Percentiles rank a stretch among this genome's conserved stretches.
phyloP scores from a whole-genome alignment of 164 flowering plant species.

The Cinnamomum chago region DNA sequence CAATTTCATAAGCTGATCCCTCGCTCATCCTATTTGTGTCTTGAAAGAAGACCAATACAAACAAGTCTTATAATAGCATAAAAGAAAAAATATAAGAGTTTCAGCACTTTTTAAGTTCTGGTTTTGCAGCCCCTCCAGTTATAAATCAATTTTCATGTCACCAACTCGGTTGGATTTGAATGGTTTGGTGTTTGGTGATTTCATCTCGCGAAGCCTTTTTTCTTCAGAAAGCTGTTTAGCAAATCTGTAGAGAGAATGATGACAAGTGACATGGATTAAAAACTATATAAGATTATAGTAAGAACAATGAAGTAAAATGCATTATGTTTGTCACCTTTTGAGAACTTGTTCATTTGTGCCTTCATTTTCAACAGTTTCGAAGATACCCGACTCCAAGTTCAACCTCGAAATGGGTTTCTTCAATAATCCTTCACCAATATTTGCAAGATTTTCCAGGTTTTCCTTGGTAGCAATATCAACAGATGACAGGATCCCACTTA shows the following conservation, averaged over 20 bases:
- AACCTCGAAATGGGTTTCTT: conserved; percentile 16
- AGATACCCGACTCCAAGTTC: conserved; percentile 21
- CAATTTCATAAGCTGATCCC: no score
- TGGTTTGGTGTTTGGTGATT: conserved; percentile 2
- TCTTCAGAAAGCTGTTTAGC: conserved; percentile 2
- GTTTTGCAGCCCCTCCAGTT: not conserved
- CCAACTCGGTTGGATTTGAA: not conserved
- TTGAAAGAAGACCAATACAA: not conserved
- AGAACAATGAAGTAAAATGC: not conserved
- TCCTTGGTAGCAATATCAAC: conserved; percentile 15
- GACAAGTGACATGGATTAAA: not conserved
- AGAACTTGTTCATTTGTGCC: conserved; percentile 23
- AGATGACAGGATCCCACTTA: conserved; percentile 5
- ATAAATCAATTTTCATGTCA: not conserved
- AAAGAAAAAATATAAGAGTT: not conserved
- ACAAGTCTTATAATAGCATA: not conserved
- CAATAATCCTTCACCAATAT: conserved; percentile 16
- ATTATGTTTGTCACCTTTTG: conserved; percentile 9
- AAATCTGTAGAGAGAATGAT: not conserved
- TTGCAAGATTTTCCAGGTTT: conserved; percentile 19
- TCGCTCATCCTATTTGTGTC: not conserved
- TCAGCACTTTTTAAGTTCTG: not conserved
- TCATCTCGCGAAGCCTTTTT: conserved; percentile 2
- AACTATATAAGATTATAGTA: not conserved
- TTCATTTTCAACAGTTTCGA: conserved; percentile 8